These are phyloP conservation scores for Phlyctochytrium bullatum DNA, from an alignment of 192 early-diverging fungal genomes.

Conservation along the genomic window DNA sequence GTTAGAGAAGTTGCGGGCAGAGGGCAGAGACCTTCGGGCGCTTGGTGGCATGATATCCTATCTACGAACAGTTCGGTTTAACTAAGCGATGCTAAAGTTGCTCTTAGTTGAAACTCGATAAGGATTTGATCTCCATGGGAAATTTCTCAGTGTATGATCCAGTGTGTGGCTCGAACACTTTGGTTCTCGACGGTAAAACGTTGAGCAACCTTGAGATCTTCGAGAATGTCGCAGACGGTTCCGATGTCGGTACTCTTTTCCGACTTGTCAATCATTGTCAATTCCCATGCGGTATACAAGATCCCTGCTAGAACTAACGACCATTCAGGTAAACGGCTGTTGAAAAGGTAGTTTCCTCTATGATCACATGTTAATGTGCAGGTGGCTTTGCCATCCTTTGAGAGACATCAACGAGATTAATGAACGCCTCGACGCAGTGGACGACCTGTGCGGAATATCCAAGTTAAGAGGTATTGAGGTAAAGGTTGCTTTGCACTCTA, in stretches of 20 bases:
- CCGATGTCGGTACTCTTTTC: conserved; percentile 76
- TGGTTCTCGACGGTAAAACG: conserved; percentile 92
- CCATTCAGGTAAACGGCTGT: conserved; percentile 40
- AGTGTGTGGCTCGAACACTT: conserved; percentile 65
- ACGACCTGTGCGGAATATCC: conserved; percentile 66
- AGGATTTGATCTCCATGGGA: conserved; percentile 74
- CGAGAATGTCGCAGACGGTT: conserved; percentile 72
- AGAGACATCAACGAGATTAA: conserved; percentile 65
- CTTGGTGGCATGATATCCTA: conserved; percentile 84
- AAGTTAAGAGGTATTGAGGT: conserved; percentile 6
- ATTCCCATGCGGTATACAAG: conserved; percentile 79
- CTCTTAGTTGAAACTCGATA: conserved; percentile 77
- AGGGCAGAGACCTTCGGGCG: conserved; percentile 46
- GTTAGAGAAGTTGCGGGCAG: conserved; percentile 19
- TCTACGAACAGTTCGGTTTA: conserved; percentile 61
- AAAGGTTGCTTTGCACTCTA: conserved; percentile 1
- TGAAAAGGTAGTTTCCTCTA: conserved; percentile 33
- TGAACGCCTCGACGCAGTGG: conserved; percentile 82
- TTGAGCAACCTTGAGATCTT: conserved; percentile 92
- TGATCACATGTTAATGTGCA: conserved; percentile 3
- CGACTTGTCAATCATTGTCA: conserved; percentile 79
- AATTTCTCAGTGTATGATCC: conserved; percentile 87
- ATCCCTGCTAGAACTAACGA: not conserved
- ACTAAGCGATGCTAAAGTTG: not conserved
- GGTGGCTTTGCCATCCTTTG: conserved; percentile 90